Evolutionary conservation across 495 filamentous ascomycete genomes (phyloP), one percentile per base, ranked within the genome.

Genomic region (Penicillium subrubescens): DNA sequence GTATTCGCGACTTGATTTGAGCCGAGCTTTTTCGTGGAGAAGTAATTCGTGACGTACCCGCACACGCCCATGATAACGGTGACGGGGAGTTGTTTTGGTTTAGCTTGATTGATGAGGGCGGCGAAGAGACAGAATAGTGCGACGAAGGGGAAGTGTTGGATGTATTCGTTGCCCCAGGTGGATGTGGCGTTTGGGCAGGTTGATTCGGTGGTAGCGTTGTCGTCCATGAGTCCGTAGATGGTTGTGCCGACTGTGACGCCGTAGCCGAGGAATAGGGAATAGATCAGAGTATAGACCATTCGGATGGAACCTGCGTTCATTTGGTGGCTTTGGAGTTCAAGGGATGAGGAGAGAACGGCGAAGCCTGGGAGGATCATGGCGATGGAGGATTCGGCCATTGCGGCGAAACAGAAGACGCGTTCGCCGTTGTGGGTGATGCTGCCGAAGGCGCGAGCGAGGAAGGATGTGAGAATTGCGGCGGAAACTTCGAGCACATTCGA

Each of bases 241-340:
- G 90, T 90, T 1, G 92, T 93, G n/a, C 94, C 94, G 48, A 97
- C 91, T 4, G 94, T 96, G 62, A 97, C 94, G 27, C 93, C 94
- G 68, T 93, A 97, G n/a, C 93, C 94, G 12, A 97, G 88, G 77
- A 97, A 96, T 3, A 97, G 83, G 1, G 93, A 93, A 75, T 97
- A 97, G 62, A 97, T 93, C 66, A 97, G 89, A 2, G 93, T 92
- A 68, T 94, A 96, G 8, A 97, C 91, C 87, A 97, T 89, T 29
- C 94, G 89, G 34, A 97, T 91, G 7, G 90, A 93, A 8, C 94
- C 94, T 21, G 94, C 92, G 10, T 96, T 89, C 63, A 97, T 87
- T 63, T 89, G 87, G 55, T 86, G 84, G 7, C 89, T 93, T 72
- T 97, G 94, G 0, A 97, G 82, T 70, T 97, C 94, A 11, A 97